Base-by-base conservation (phyloP, 805 yeast species). In the Lipomyces lipofer region DNA sequence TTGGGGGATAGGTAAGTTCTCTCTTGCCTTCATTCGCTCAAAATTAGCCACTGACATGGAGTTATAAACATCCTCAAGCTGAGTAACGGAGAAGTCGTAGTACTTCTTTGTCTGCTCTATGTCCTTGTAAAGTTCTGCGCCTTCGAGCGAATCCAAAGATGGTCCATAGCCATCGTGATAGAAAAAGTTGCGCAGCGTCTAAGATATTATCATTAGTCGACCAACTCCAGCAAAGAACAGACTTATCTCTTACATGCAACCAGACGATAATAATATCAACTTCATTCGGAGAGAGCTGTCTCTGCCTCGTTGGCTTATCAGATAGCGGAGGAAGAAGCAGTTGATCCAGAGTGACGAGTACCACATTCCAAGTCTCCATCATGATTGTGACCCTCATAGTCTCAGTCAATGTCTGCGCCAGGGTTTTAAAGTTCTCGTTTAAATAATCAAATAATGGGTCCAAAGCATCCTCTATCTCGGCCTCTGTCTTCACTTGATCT, bases 141-240 rank as follows among this genome's bases (percentile, higher is more conserved):
- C 79, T 57, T 83, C 83, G 63, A 88, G 71, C 6, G 78, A 79
- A 56, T 78, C 81, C 28, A 87, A 62, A 0, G 88, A 78, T 0
- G 94, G 94, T 0, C 96, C 96, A 30, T 84, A 84, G 0, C 95
- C 95, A 43, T 79, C 83, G 64, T 86, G 83, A 67, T 88, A 82
- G 71, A 89, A 88, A 66, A 88, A 88, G 54, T 83, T 91, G 45
- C 78, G 67, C 49, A 88, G 78, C n/a, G n/a, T n/a, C n/a, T n/a
- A n/a, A n/a, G n/a, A n/a, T n/a, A n/a, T n/a, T n/a, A n/a, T n/a
- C n/a, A n/a, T n/a, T n/a, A n/a, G n/a, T n/a, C n/a, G n/a, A n/a
- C n/a, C n/a, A n/a, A n/a, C n/a, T n/a, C n/a, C n/a, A n/a, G n/a
- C n/a, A n/a, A n/a, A n/a, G n/a, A n/a, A n/a, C n/a, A n/a, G n/a